Percentiles rank a stretch among this genome's conserved stretches.
phyloP scores from a whole-genome alignment of 345 rosid species.

The Corymbia maculata region DNA sequence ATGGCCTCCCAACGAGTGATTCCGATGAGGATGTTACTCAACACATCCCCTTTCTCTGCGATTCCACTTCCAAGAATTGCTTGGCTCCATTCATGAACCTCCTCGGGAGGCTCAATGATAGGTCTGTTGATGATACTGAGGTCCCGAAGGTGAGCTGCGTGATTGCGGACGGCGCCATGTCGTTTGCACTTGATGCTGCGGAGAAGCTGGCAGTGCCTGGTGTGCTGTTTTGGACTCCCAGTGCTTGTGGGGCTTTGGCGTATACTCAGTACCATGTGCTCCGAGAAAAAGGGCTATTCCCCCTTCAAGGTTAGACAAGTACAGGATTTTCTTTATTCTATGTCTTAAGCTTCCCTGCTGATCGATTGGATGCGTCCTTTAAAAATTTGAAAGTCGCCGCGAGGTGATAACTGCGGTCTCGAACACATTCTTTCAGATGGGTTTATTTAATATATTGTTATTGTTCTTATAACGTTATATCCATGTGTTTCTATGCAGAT shows the following conservation, averaged over 20 bases:
- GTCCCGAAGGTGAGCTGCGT: constrained; percentile 17
- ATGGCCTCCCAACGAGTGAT: not conserved
- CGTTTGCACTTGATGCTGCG: constrained; percentile 19
- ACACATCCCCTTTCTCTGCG: not conserved
- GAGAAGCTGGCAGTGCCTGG: constrained; percentile 16
- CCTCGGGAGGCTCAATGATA: not conserved
- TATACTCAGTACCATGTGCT: constrained; percentile 1
- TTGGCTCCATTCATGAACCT: constrained; percentile 7
- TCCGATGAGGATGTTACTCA: not conserved
- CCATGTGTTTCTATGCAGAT: constrained; percentile 7
- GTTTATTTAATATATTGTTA: not conserved
- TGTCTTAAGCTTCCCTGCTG: not conserved
- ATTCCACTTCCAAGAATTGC: not conserved
- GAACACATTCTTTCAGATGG: not conserved
- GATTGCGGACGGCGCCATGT: constrained; percentile 21
- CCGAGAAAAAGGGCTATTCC: constrained; percentile 4
- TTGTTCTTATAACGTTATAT: not conserved
- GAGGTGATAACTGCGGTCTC: not conserved
- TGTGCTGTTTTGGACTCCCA: constrained; percentile 7
- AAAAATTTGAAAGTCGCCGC: not conserved
- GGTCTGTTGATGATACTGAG: not conserved
- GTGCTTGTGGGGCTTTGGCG: constrained; percentile 10
- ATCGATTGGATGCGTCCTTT: not conserved
- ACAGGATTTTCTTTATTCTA: not conserved
- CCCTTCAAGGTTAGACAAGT: constrained; percentile 13